These are phyloP conservation scores for Saccharomyces pastorianus DNA, from an alignment of 1,139 yeast genomes.

Conservation along the genomic window DNA sequence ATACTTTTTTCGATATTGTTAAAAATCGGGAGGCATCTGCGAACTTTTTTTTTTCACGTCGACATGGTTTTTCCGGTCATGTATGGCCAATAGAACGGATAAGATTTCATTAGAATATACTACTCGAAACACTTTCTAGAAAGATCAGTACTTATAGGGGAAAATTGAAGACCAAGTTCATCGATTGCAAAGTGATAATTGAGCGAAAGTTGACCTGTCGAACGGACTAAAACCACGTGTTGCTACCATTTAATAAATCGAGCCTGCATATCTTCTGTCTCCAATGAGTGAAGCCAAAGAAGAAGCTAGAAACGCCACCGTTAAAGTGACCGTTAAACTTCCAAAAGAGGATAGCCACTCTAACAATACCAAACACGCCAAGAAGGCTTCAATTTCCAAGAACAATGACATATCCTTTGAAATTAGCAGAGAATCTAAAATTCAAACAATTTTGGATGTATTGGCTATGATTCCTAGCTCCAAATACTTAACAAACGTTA, in stretches of 20 bases:
- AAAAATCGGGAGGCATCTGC: background rate
- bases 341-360: slow-evolving; percentile 8
- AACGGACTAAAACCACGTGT: background rate
- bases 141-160: too few species aligned
- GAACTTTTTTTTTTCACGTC: slow-evolving; percentile 3
- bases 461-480: slow-evolving; percentile 23
- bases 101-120: background rate
- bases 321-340: slow-evolving; percentile 14
- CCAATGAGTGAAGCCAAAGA: background rate
- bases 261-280: background rate
- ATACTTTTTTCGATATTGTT: slow-evolving; percentile 3
- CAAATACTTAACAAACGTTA: slow-evolving; percentile 25
- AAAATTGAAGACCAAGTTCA: background rate
- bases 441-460: slow-evolving; percentile 24
- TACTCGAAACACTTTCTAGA: background rate
- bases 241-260: background rate
- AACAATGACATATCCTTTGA: slow-evolving; percentile 19
- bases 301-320: slow-evolving; percentile 6
- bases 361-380: background rate
- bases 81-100: background rate
- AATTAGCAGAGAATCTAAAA: slow-evolving; percentile 22
- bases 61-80: background rate
- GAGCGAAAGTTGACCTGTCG: background rate
- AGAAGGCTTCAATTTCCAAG: slow-evolving; percentile 3
- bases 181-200: background rate